These are phyloP conservation scores for Grigorovia yakushimaensis DNA, from an alignment of 805 yeast species.

Conservation along the genomic window DNA sequence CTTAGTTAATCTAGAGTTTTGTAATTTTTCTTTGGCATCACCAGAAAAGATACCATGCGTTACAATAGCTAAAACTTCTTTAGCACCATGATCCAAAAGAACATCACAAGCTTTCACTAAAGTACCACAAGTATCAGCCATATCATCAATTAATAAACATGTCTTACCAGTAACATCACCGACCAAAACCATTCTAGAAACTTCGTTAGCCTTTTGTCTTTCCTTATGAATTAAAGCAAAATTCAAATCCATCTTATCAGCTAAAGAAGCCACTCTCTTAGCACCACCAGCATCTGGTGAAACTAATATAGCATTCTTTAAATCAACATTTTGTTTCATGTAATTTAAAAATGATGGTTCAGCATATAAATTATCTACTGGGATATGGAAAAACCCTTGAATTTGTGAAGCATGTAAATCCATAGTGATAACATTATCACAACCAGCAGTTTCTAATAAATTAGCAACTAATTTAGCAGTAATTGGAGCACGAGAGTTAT, in stretches of 20 bases:
- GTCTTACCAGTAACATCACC: slow-evolving; percentile 84
- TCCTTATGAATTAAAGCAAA: slow-evolving; percentile 96
- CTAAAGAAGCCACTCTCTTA: slow-evolving; percentile 88
- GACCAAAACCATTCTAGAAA: slow-evolving; percentile 87
- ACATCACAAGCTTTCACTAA: slow-evolving; percentile 90
- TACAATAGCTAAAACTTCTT: slow-evolving; percentile 81
- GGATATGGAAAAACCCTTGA: slow-evolving; percentile 91
- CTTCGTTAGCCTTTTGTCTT: slow-evolving; percentile 91
- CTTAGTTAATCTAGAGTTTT: slow-evolving; percentile 52
- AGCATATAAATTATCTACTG: slow-evolving; percentile 92
- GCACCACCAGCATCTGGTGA: slow-evolving; percentile 99
- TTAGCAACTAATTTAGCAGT: slow-evolving; percentile 93
- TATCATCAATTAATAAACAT: slow-evolving; percentile 86
- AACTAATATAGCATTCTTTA: slow-evolving; percentile 60
- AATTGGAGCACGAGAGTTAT: slow-evolving; percentile 91
- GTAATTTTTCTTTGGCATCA: slow-evolving; percentile 64
- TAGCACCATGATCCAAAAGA: slow-evolving; percentile 69
- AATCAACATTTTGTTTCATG: slow-evolving; percentile 54
- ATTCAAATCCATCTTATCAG: slow-evolving; percentile 83
- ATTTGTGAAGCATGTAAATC: slow-evolving; percentile 96
- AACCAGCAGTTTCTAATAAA: slow-evolving; percentile 85
- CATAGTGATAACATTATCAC: slow-evolving; percentile 92
- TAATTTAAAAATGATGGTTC: slow-evolving; percentile 85
- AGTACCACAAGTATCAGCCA: slow-evolving; percentile 99
- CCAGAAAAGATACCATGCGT: slow-evolving; percentile 94